Evolutionary conservation across 2,329 filamentous ascomycete species (phyloP), one percentile per base, ranked within the genome.

Genomic region (Colletotrichum somersetense): DNA sequence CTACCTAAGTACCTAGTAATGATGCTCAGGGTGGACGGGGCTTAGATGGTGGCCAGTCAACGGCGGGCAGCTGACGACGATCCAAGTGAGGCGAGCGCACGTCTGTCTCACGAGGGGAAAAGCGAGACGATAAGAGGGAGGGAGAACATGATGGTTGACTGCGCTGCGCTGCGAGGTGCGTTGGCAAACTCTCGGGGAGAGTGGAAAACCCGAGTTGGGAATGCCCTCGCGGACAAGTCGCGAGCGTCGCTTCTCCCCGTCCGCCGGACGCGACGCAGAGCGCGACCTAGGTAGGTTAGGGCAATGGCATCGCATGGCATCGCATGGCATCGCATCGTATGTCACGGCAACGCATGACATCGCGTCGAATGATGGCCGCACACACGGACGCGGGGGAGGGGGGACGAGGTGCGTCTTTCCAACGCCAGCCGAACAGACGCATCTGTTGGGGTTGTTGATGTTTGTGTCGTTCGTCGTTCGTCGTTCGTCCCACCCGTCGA

Each of bases 171-270:
- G 71, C 67, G 71, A 58, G 67, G 44, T 71, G 71, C n/a, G 62
- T 56, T 65, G 66, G 67, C 71, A 58, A 16, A n/a, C 35, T 23
- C 12, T 16, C 8, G 23, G n/a, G 3, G 23, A 3, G 42, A 48
- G 62, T 20, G 40, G 26, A 14, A 14, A 11, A 67, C 70, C 70
- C 70, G 66, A 50, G 59, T 71, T 69, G 71, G 71, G 64, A 73
- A 74, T 74, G 71, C 67, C 73, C 65, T 74, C 73, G 71, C 66
- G 73, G 42, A 48, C 67, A 55, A 55, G 50, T 64, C 61, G 69
- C 61, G 73, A 59, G 33, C 23, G 50, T 58, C 42, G 16, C 46
- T 30, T 44, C 40, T 46, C 53, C 50, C 44, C 20, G 8, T 12
- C n/a, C 52, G 52, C 35, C 26, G 20, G 63, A 57, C 63, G 50